phyloP scores from a whole-genome alignment of 805 yeast genomes.

The Kluyveromyces aestuarii region DNA sequence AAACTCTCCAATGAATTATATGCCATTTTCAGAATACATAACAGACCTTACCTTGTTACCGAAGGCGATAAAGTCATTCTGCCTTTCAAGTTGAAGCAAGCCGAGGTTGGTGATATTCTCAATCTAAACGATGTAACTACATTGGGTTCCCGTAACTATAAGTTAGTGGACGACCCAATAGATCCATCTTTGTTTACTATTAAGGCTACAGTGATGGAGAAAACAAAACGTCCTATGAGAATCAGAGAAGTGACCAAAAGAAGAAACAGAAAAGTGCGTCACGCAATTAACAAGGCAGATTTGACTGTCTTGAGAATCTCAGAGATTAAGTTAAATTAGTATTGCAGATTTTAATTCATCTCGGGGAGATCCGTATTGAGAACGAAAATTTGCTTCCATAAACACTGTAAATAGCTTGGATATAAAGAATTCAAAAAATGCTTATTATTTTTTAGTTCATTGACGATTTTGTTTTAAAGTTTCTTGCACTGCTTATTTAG shows the following conservation, averaged over 20 bases:
- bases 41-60: constrained; percentile 81
- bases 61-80: constrained; percentile 78
- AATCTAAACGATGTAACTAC: constrained; percentile 66
- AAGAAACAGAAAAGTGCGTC: constrained; percentile 66
- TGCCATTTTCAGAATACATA: constrained; percentile 75
- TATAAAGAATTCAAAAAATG: neutral
- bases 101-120: constrained; percentile 76
- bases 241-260: constrained; percentile 68
- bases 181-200: constrained; percentile 47
- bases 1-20: constrained; percentile 63
- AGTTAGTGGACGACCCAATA: constrained; percentile 47
- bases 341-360: neutral
- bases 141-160: constrained; percentile 79
- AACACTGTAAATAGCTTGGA: constrained; percentile 2
- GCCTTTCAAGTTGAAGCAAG: constrained; percentile 70
- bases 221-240: constrained; percentile 71
- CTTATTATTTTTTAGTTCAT: no score
- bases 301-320: constrained; percentile 71
- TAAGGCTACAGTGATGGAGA: constrained; percentile 76
- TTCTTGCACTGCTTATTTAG: neutral
- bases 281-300: constrained; percentile 57
- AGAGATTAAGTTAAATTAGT: constrained; percentile 48
- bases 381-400: neutral
- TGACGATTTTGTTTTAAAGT: neutral
- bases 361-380: neutral